Evolutionary conservation across 2,329 filamentous ascomycete species (phyloP).

Genomic region (Nemania diffusa): DNA sequence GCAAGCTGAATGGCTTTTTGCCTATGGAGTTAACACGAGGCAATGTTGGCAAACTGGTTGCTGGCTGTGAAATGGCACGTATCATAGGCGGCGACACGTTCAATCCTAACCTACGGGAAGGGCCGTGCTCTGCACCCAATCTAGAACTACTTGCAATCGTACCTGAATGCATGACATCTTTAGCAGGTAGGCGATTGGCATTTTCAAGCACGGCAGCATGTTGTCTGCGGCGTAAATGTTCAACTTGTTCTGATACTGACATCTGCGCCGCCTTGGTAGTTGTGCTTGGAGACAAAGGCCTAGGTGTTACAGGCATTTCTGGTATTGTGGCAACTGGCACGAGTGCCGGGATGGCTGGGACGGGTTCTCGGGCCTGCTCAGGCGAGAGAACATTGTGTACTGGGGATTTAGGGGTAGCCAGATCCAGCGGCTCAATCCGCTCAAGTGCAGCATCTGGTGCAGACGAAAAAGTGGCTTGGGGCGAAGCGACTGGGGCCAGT

Average conservation of each 20-base stretch:
- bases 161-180: conserved; percentile 38
- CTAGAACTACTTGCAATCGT: conserved; percentile 37
- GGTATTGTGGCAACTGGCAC: conserved; percentile 40
- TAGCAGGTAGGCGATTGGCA: conserved; percentile 35
- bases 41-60: conserved; percentile 52
- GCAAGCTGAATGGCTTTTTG: conserved; percentile 53
- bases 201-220: conserved; percentile 50
- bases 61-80: conserved; percentile 64
- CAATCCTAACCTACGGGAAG: conserved; percentile 58
- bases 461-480: conserved; percentile 48
- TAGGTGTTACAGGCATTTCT: conserved; percentile 32
- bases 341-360: conserved; percentile 36
- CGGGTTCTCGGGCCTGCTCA: conserved; percentile 31
- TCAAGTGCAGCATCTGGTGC: conserved; percentile 54
- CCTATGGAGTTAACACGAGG: conserved; percentile 59
- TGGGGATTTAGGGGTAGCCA: conserved; percentile 56
- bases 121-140: conserved; percentile 49
- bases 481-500: conserved; percentile 26
- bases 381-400: conserved; percentile 25
- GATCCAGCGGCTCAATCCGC: conserved; percentile 61
- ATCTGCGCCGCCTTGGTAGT: conserved; percentile 31
- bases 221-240: conserved; percentile 62
- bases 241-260: conserved; percentile 48
- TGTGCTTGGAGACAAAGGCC: conserved; percentile 34
- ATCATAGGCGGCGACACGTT: conserved; percentile 63